Base-by-base conservation (phyloP, 2,329 filamentous ascomycete genomes). In the Arthrobotrys megalospora region DNA sequence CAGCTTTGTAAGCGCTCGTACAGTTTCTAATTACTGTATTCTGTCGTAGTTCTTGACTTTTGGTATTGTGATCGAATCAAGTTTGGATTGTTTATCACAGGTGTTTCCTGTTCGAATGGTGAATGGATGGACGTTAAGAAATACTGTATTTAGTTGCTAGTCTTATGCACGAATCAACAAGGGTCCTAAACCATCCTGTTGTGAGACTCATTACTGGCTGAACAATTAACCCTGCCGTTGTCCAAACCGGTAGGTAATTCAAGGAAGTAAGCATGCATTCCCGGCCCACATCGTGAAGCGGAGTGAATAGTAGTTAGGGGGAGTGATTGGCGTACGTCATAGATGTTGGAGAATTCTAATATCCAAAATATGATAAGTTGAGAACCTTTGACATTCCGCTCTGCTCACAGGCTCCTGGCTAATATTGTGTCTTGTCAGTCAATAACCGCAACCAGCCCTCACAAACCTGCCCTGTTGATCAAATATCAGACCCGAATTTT, bases 381-480 rank as follows among this genome's bases (percentile, higher is more conserved):
- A 5, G 24, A 28, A 28, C 24, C 24, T 28, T 28, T 28, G 24
- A 21, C 48, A 52, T 52, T 32, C 48, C 47, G 11, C 48, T 28
- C 24, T 28, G 24, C 24, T 28, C 24, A 28, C 5, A 28, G n/a
- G n/a, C 24, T 28, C 24, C n/a, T n/a, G n/a, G n/a, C n/a, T n/a
- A 28, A 28, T 28, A 28, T 28, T 28, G 24, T 5, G 24, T 28
- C 24, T 28, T 28, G 24, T 28, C 21, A 50, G n/a, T 50, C 21
- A 50, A 53, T 53, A n/a, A 14, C 16, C n/a, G 5, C 24, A 6
- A 28, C 24, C n/a, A 28, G 24, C 24, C 24, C 14, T 16, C 28
- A 6, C 28, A 53, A 53, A 53, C 24, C 12, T 14, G 28, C 50
- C 50, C 50, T 53, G 50, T 53, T 53, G 50, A 53, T 53, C 50